phyloP scores from a whole-genome alignment of 2,329 filamentous ascomycete species.

The Fusarium vanettenii region DNA sequence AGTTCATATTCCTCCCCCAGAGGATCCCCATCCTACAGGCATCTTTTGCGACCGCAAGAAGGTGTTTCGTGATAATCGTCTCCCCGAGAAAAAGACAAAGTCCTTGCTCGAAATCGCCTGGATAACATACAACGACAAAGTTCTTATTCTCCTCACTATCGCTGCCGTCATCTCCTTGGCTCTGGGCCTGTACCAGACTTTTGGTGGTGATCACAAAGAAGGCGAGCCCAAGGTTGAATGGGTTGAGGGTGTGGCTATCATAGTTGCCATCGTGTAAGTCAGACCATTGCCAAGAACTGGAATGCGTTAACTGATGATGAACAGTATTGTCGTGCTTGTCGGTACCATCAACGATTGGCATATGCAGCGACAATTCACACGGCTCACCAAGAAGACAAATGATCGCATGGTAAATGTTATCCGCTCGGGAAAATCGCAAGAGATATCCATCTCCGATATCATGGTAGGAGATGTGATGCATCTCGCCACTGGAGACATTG shows the following conservation, averaged over 20 bases:
- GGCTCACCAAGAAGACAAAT: constrained; percentile 71
- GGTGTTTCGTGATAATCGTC: constrained; percentile 68
- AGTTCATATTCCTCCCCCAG: constrained; percentile 40
- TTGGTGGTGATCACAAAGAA: constrained; percentile 60
- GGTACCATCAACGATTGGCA: constrained; percentile 75
- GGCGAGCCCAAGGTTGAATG: constrained; percentile 69
- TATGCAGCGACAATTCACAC: constrained; percentile 74
- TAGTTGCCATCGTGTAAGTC: constrained; percentile 66
- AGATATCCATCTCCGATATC: constrained; percentile 74
- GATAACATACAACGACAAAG: constrained; percentile 80
- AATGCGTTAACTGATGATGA: constrained; percentile 3
- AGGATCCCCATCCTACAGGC: constrained; percentile 34
- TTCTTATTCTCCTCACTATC: constrained; percentile 75
- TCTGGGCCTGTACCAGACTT: constrained; percentile 76
- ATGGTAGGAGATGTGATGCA: constrained; percentile 77
- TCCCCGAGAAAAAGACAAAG: constrained; percentile 73
- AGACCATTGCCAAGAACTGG: constrained; percentile 41
- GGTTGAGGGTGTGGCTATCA: constrained; percentile 76
- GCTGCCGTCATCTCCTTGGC: constrained; percentile 77
- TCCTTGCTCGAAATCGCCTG: constrained; percentile 72
- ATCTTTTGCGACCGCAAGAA: constrained; percentile 48
- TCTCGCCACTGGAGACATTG: constrained; percentile 75
- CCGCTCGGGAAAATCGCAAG: constrained; percentile 72
- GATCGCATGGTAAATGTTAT: constrained; percentile 75
- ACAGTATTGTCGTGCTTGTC: constrained; percentile 68